Evolutionary conservation across 192 early-diverging fungal genomes (phyloP), one percentile per base, ranked within the genome.

Genomic region (Oehlia diaphana): DNA sequence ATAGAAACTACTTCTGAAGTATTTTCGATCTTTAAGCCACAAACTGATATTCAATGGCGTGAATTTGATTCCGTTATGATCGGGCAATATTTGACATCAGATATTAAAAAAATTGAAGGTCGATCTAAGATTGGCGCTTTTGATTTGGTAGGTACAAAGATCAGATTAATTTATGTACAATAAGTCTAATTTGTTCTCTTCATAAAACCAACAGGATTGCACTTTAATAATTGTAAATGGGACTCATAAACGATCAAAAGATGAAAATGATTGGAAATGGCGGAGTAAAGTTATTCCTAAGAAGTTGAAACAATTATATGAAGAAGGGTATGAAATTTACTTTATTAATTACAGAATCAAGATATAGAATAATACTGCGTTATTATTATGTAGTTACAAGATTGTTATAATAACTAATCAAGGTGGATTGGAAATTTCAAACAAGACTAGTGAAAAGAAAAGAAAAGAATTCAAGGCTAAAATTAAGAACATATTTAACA

Each of bases 341-440:
- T 39, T 67, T 23, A 28, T 61, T n/a, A 78, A 86, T 47, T 47
- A 47, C 13, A 10, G 72, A 78, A 70, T 14, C 79, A 69, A 76
- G 2, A 5, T 14, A 68, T 9, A 10, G 37, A 26, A 72, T 49
- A 66, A n/a, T 14, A 69, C 4, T 75, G 0, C 26, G 21, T 76
- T 23, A 12, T 37, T 3, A 21, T 31, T 80, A 33, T 62, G 14
- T 63, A 90, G 91, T 9, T 87, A 84, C 65, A 91, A 90, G 58
- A 86, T 99, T 44, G 88, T 93, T 2, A 86, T 96, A 14, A 87
- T 99, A 63, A 92, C 92, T 2, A 94, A 94, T 81, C 94, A 95
- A 82, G 87, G 86, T 72, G 91, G 90, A 4, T 75, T 94, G 16
- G 85, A 88, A 16, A 81, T 82, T 13, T 68, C 78, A n/a, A 67